Evolutionary conservation across 345 rosid species (phyloP).

Genomic region (Cardamine resedifolia): DNA sequence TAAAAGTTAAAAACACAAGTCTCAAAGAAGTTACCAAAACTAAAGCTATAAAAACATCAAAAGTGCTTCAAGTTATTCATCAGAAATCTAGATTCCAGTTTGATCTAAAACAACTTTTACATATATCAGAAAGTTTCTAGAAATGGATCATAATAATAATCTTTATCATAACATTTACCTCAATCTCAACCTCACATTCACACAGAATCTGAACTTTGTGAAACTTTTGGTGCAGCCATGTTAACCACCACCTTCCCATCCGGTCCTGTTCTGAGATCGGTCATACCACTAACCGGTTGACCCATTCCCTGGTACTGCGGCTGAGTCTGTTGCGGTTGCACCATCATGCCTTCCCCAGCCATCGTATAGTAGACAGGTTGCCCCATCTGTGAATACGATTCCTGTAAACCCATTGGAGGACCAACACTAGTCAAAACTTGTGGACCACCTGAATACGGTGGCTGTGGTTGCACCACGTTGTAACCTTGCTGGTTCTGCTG

Average conservation of each 20-base stretch:
- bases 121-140: neutral
- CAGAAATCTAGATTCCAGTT: slow-evolving; percentile 2
- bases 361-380: slow-evolving; percentile 34
- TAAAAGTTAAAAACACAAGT: neutral
- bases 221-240: slow-evolving; percentile 16
- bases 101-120: slow-evolving; percentile 8
- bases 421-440: slow-evolving; percentile 36
- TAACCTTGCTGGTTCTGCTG: slow-evolving; percentile 56
- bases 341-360: slow-evolving; percentile 38
- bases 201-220: slow-evolving; percentile 26
- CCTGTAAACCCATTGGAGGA: slow-evolving; percentile 30
- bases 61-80: neutral
- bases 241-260: slow-evolving; percentile 32
- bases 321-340: slow-evolving; percentile 28
- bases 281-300: slow-evolving; percentile 34
- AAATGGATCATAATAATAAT: neutral
- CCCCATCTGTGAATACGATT: slow-evolving; percentile 32
- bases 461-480: slow-evolving; percentile 54
- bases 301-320: slow-evolving; percentile 38
- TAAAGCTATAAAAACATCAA: neutral
- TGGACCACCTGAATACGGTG: slow-evolving; percentile 32
- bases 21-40: neutral
- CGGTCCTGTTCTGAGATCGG: slow-evolving; percentile 33
- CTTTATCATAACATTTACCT: slow-evolving; percentile 9
- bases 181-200: slow-evolving; percentile 18